phyloP scores from a whole-genome alignment of 129 eudicot genomes.

The Lactuca sativa region DNA sequence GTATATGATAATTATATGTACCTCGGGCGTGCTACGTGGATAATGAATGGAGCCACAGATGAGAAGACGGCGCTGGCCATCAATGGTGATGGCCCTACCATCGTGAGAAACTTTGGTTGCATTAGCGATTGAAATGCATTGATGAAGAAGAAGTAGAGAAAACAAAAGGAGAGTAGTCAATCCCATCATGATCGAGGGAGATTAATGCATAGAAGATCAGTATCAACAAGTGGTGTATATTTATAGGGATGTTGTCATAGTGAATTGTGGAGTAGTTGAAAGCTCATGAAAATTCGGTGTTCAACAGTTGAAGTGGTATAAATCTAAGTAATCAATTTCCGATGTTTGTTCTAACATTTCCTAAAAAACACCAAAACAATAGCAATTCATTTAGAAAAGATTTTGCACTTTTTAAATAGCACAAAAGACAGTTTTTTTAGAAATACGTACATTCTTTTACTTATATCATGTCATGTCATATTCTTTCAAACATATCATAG shows the following conservation, averaged over 20 bases:
- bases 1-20: background rate
- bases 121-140: background rate
- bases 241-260: constrained; percentile 11
- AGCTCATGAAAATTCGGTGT: constrained; percentile 14
- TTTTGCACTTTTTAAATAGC: background rate
- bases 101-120: constrained; percentile 51
- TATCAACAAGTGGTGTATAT: background rate
- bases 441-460: background rate
- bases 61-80: constrained; percentile 49
- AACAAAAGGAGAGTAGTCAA: background rate
- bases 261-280: constrained; percentile 21
- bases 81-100: constrained; percentile 55
- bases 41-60: constrained; percentile 60
- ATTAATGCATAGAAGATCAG: background rate
- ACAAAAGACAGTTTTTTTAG: background rate
- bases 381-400: background rate
- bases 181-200: background rate
- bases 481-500: too few species aligned
- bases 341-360: background rate
- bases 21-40: constrained; percentile 61
- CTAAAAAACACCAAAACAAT: background rate
- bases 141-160: background rate
- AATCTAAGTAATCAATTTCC: background rate
- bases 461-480: background rate
- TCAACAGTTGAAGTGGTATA: constrained; percentile 13